Conservation (phyloP, 1,284 basidiomycete species). For the Papiliotrema laurentii region DNA sequence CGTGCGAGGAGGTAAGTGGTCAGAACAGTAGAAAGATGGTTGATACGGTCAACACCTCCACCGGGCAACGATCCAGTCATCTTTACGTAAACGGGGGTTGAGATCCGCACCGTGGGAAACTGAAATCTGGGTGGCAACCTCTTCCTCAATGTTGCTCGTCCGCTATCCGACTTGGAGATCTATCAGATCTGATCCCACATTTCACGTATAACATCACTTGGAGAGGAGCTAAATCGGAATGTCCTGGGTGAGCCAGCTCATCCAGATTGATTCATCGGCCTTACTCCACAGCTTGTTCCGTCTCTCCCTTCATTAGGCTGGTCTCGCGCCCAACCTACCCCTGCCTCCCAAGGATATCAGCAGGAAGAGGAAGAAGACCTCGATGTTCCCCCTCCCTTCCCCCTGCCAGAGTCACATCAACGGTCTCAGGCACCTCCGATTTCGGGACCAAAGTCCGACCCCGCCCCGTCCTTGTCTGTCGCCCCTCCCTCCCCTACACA, state of each 20-base stretch:
- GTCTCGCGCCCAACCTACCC: constrained; percentile 14
- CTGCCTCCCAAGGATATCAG: constrained; percentile 13
- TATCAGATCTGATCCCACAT: not conserved
- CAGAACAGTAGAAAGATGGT: too few species aligned
- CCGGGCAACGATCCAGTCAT: constrained; percentile 1
- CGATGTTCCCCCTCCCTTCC: constrained; percentile 76
- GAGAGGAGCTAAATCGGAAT: constrained; percentile 4
- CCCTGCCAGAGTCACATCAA: constrained; percentile 73
- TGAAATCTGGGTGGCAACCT: constrained; percentile 3
- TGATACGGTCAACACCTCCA: too few species aligned
- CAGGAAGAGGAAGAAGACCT: constrained; percentile 56
- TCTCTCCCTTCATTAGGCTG: constrained; percentile 24
- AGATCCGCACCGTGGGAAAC: constrained; percentile 12
- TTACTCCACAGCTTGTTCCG: constrained; percentile 9
- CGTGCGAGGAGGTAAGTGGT: not conserved
- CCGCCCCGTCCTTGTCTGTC: constrained; percentile 36
- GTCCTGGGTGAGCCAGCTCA: constrained; percentile 28
- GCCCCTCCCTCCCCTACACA: constrained; percentile 58
- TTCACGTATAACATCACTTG: not conserved
- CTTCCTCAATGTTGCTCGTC: not conserved
- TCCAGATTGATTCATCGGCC: not conserved
- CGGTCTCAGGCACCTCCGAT: constrained; percentile 54
- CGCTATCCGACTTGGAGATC: not conserved
- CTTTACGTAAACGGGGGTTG: too few species aligned
- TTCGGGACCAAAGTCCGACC: constrained; percentile 9